Base-by-base conservation (phyloP, 352 stramenopile genomes). In the Globisporangium okanoganense region DNA sequence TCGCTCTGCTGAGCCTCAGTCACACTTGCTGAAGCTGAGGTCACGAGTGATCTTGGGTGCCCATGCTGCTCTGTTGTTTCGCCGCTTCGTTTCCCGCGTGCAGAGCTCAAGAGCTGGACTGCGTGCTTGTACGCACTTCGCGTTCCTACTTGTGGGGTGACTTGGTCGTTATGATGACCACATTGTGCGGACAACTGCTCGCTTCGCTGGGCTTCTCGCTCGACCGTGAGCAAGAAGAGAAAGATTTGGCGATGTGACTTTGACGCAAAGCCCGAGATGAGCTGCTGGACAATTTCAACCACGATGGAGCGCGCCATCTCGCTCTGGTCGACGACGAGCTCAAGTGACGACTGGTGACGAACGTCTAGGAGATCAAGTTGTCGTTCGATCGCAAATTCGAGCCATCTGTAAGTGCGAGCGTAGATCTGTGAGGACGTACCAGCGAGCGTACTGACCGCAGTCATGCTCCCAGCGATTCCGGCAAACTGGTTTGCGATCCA, bases 211-310 rank as follows among this genome's bases (percentile, higher is more conserved):
- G 45, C 49, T 29, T 61, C 43, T 18, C 53, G 44, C 40, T 61
- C 61, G 18, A 66, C 40, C 1, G 61, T 44, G 12, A 66, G 52
- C 0, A 81, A 18, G 5, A 79, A 69, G 27, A 35, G 10, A 25
- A 79, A 72, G 14, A 79, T 40, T 6, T 59, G 62, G 14, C 48
- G 62, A 20, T 81, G 73, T 3, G 73, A 77, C 12, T 56, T 25
- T 0, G 65, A 75, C 22, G 70, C 58, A 14, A 77, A 65, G 7
- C 69, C 62, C 2, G 25, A 62, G 10, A 48, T 18, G 10, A 44
- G 38, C 24, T 51, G 25, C 12, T 48, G 62, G 25, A 56, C 29
- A 13, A 52, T 24, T 38, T 56, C 49, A 14, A 24, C 18, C n/a
- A 65, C 27, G 10, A 57, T 13, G 22, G 5, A 25, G 7, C 38